phyloP scores from a whole-genome alignment of 2,329 filamentous ascomycete genomes.

The Ascochyta fabae region DNA sequence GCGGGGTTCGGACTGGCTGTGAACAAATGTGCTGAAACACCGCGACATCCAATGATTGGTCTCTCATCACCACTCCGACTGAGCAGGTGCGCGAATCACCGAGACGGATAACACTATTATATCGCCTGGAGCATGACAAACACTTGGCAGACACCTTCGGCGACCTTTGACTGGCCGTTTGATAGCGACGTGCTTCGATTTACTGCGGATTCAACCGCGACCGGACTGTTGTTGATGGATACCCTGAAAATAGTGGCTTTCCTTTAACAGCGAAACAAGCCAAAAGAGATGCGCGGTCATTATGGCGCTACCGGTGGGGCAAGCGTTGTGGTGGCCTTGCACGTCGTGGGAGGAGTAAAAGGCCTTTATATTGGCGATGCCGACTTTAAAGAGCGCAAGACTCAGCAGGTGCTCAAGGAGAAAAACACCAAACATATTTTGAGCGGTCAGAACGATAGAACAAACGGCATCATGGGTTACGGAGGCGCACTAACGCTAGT shows the following conservation, averaged over 20 bases:
- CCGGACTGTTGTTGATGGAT: neutral
- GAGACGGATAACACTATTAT: neutral
- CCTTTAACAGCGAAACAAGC: neutral
- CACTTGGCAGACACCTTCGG: neutral
- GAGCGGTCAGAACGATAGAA: neutral
- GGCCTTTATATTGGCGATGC: neutral
- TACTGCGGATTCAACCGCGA: neutral
- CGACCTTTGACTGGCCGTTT: neutral
- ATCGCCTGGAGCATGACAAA: constrained; percentile 1
- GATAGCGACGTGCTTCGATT: neutral
- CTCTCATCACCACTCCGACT: neutral
- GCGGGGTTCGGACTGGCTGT: constrained; percentile 4
- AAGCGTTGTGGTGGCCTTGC: neutral
- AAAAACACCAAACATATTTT: neutral
- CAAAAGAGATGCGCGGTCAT: constrained; percentile 6
- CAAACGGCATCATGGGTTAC: constrained; percentile 13
- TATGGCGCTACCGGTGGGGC: neutral
- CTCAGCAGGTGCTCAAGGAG: constrained; percentile 1
- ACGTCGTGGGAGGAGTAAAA: neutral
- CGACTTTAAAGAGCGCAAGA: constrained; percentile 3
- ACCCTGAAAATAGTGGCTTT: neutral
- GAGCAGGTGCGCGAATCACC: constrained; percentile 3
- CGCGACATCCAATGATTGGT: constrained; percentile 1
- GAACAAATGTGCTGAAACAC: constrained; percentile 7
- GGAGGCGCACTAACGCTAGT: constrained; percentile 48